Evolutionary conservation across 2,329 filamentous ascomycete species (phyloP), one percentile per base, ranked within the genome.

Genomic region (Aspergillus melleus): DNA sequence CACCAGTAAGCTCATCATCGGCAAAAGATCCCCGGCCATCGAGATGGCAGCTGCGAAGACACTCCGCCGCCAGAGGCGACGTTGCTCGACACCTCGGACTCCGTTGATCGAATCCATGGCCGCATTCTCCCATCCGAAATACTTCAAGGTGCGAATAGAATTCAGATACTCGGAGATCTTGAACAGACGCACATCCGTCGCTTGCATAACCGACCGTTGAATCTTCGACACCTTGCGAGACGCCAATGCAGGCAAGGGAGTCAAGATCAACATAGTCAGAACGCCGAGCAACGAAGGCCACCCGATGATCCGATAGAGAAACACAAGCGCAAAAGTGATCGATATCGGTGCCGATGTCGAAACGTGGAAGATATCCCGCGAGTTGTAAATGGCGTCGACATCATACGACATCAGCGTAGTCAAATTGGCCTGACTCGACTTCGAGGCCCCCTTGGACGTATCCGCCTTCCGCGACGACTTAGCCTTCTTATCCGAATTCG

Each of bases 341-440:
- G 82, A 80, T 1, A 78, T 70, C 2, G 84, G 78, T 3, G 81
- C 74, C 14, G 82, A 81, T 32, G 80, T 72, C 1, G 71, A 57
- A 12, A 81, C 74, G 52, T 83, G 74, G 47, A 86, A 73, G 10
- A 84, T 72, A 62, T 87, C 84, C 42, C 83, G 78, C 9, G 82
- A 79, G 26, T 72, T 78, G 59, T 77, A 82, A 32, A 87, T 78
- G 29, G 83, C 81, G 57, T 86, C 83, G 10, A 87, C 77, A 64
- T 87, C 84, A 29, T 83, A 83, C 9, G 83, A 81, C 82, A 86
- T 86, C 55, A 87, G 75, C 58, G 84, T 86, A 14, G 82, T 81
- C 50, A 85, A 77, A 16, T 83, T 83, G 8, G 82, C 78, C 3
- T 83, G 82, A 1, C 81, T 77, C 22, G 76, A 72, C 14, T 70